A percentile compares a stretch with the other conserved stretches of the same genome.
Evolutionary conservation across 2,329 filamentous ascomycete genomes (phyloP).

Genomic region (Fusarium sp.): DNA sequence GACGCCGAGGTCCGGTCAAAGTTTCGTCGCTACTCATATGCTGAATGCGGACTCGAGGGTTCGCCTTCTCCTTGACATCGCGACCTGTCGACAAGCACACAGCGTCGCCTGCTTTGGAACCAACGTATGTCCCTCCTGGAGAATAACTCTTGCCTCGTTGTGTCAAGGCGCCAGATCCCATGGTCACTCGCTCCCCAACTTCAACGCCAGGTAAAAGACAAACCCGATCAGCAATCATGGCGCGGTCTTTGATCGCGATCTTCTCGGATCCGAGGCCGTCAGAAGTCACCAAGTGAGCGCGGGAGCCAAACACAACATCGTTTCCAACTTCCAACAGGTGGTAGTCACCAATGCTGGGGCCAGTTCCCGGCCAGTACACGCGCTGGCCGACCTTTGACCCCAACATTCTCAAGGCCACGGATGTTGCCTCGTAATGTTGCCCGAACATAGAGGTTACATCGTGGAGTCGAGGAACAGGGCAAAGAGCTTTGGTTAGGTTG

Average conservation of each 20-base stretch:
- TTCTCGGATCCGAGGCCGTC: constrained; percentile 62
- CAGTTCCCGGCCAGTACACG: constrained; percentile 70
- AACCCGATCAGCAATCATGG: constrained; percentile 70
- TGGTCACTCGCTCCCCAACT: constrained; percentile 60
- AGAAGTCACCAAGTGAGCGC: constrained; percentile 64
- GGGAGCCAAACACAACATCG: constrained; percentile 70
- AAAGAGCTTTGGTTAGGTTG: constrained; percentile 57
- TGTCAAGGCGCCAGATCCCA: constrained; percentile 67
- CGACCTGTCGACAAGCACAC: constrained; percentile 53
- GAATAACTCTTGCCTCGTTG: constrained; percentile 58
- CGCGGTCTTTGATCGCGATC: constrained; percentile 59
- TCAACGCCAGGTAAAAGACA: constrained; percentile 63
- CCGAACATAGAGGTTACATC: constrained; percentile 64
- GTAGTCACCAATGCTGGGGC: constrained; percentile 65
- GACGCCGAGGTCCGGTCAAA: constrained; percentile 15
- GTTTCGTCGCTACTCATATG: constrained; percentile 40
- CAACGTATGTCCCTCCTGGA: constrained; percentile 62
- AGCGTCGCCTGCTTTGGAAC: constrained; percentile 63
- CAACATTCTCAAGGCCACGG: constrained; percentile 60
- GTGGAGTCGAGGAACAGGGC: constrained; percentile 58
- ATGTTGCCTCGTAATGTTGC: constrained; percentile 67
- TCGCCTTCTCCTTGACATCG: constrained; percentile 9
- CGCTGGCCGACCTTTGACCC: constrained; percentile 65
- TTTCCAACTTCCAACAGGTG: constrained; percentile 67
- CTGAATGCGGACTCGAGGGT: constrained; percentile 13